Conservation (phyloP, 116 monocot genomes). For the Dioscorea cayenensis region DNA sequence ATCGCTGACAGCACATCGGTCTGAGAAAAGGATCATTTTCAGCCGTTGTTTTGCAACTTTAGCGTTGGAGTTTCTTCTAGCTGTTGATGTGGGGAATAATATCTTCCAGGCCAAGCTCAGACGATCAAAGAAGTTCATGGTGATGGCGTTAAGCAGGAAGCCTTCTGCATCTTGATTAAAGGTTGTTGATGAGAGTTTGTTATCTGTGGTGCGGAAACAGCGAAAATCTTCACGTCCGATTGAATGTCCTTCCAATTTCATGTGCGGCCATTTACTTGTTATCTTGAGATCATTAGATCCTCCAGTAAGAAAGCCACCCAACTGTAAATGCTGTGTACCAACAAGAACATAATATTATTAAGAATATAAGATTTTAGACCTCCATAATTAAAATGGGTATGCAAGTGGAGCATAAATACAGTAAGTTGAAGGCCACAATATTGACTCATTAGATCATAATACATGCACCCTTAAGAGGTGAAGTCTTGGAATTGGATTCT, state of each 20-base stretch:
- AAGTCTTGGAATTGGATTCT: too few species aligned
- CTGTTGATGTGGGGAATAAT: conserved; percentile 46
- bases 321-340: not conserved
- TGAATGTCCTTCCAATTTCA: not conserved
- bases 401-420: not conserved
- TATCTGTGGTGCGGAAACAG: conserved; percentile 11
- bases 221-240: not conserved
- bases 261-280: conserved; percentile 1
- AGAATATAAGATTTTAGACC: not conserved
- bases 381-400: not conserved
- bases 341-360: not conserved
- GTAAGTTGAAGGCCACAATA: not conserved
- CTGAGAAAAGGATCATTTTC: conserved; percentile 91
- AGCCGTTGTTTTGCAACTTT: conserved; percentile 85
- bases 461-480: too few species aligned
- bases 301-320: conserved; percentile 17
- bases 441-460: not conserved
- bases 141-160: conserved; percentile 49
- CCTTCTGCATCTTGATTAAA: conserved; percentile 41
- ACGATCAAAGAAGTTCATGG: conserved; percentile 76
- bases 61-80: conserved; percentile 54
- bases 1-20: conserved; percentile 81
- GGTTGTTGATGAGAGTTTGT: conserved; percentile 14
- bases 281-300: conserved; percentile 13
- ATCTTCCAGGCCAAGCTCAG: conserved; percentile 76